phyloP scores from a whole-genome alignment of 2,329 filamentous ascomycete genomes.

The Botrytis porri region DNA sequence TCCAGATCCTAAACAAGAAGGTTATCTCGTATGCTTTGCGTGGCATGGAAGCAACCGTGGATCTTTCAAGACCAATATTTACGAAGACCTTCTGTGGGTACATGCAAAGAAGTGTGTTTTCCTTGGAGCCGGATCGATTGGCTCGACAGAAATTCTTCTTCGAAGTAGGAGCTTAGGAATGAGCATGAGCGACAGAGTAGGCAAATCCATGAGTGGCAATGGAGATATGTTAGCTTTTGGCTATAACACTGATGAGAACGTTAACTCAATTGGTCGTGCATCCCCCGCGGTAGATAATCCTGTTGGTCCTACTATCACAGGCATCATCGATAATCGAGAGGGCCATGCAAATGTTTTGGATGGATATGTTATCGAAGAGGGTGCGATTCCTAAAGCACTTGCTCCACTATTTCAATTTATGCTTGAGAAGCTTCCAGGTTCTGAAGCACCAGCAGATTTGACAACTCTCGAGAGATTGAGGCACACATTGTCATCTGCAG shows the following conservation, averaged over 20 bases:
- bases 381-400: constrained; percentile 57
- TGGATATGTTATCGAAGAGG: constrained; percentile 64
- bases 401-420: constrained; percentile 54
- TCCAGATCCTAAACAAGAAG: constrained; percentile 43
- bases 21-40: constrained; percentile 63
- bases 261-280: constrained; percentile 54
- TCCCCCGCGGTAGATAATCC: constrained; percentile 51
- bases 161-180: constrained; percentile 58
- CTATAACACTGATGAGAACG: constrained; percentile 57
- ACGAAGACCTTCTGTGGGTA: constrained; percentile 64
- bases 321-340: constrained; percentile 57
- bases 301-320: constrained; percentile 60
- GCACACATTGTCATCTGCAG: constrained; percentile 47
- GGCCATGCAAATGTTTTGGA: constrained; percentile 53
- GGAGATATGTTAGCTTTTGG: constrained; percentile 65
- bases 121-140: constrained; percentile 62
- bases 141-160: constrained; percentile 64
- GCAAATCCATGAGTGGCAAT: constrained; percentile 62
- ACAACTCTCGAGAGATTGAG: constrained; percentile 44
- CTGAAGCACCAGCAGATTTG: constrained; percentile 41
- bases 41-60: constrained; percentile 60
- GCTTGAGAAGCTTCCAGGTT: constrained; percentile 53
- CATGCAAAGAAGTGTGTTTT: constrained; percentile 63
- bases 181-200: constrained; percentile 54
- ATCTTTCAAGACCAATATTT: constrained; percentile 52